Evolutionary conservation across 2,329 filamentous ascomycete species (phyloP), one percentile per base, ranked within the genome.

Genomic region (Aspergillus floridensis): DNA sequence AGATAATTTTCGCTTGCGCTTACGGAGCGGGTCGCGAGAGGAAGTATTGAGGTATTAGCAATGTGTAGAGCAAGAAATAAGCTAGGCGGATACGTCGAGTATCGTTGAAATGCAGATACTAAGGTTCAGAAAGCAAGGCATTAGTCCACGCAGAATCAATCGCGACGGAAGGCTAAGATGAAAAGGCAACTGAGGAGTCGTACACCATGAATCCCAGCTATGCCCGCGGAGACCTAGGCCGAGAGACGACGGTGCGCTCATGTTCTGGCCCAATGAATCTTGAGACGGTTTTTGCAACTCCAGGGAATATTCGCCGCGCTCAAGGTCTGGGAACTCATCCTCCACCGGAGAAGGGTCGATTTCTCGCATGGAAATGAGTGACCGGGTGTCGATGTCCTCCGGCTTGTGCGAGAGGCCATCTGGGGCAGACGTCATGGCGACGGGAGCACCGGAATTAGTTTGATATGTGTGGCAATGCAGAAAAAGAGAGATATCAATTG

Each of bases 341-440:
- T 88, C 89, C 48, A 96, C 91, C 0, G 92, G 93, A 22, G 87
- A 87, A 3, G 93, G 93, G 56, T 96, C 92, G 62, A 97, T 81
- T 71, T 93, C 86, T 54, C 88, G 83, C 59, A 96, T 83, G 47
- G 88, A 88, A 59, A 86, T 77, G 56, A 87, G 76, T 41, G 86
- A 86, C 68, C 66, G 73, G 38, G 72, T 69, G 46, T 76, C 73
- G 49, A 68, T 65, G 19, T 73, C 69, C 35, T 71, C 66, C 38
- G 63, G 63, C 12, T 65, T 70, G 60, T 59, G 66, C 21, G 63
- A 54, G 49, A 46, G 56, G 29, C 32, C 48, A 46, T 59, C 61
- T 35, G 56, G 53, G 19, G 50, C 46, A 11, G 63, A 57, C 7
- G 63, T 57, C 65, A 67, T 71, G 56, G 32, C 65, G 49, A 38